Evolutionary conservation across 2,329 filamentous ascomycete genomes (phyloP).

Genomic region (Amauroascus niger): DNA sequence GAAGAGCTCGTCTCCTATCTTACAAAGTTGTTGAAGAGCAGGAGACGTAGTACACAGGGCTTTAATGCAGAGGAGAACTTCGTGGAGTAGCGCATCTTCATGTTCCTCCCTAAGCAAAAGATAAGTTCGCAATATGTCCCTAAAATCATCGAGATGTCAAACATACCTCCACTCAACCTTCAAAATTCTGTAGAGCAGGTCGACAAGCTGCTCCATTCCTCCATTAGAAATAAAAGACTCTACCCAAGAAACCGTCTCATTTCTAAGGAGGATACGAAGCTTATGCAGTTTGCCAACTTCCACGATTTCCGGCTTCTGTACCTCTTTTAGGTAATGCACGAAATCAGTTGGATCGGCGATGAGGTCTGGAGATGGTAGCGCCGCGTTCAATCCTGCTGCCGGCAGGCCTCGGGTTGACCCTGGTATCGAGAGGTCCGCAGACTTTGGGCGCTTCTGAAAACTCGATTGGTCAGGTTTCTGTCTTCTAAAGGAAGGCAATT

Average conservation of each 20-base stretch:
- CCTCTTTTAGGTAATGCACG: slow-evolving; percentile 72
- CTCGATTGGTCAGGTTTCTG: slow-evolving; percentile 56
- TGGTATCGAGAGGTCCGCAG: slow-evolving; percentile 57
- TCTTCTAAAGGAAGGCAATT: slow-evolving; percentile 63
- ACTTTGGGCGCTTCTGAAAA: slow-evolving; percentile 61
- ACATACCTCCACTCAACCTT: slow-evolving; percentile 87
- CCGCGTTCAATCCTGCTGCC: slow-evolving; percentile 44
- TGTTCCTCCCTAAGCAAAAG: slow-evolving; percentile 65
- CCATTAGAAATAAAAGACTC: slow-evolving; percentile 81
- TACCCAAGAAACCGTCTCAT: slow-evolving; percentile 93
- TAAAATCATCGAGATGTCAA: neutral
- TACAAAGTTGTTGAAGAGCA: slow-evolving; percentile 69
- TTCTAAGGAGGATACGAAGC: slow-evolving; percentile 74
- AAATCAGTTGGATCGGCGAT: slow-evolving; percentile 72
- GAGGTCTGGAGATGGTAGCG: slow-evolving; percentile 52
- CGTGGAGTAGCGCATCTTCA: slow-evolving; percentile 84
- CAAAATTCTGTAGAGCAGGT: slow-evolving; percentile 81
- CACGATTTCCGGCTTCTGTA: slow-evolving; percentile 68
- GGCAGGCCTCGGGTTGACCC: slow-evolving; percentile 48
- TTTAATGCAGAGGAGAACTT: slow-evolving; percentile 86
- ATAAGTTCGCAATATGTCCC: neutral
- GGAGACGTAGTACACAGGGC: slow-evolving; percentile 84
- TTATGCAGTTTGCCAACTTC: slow-evolving; percentile 96
- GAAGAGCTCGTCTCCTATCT: slow-evolving; percentile 71
- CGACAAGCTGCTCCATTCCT: slow-evolving; percentile 86